Evolutionary conservation across 768 basidiomycete species (phyloP), one percentile per base, ranked within the genome.

Genomic region (Hericium rajendrae): DNA sequence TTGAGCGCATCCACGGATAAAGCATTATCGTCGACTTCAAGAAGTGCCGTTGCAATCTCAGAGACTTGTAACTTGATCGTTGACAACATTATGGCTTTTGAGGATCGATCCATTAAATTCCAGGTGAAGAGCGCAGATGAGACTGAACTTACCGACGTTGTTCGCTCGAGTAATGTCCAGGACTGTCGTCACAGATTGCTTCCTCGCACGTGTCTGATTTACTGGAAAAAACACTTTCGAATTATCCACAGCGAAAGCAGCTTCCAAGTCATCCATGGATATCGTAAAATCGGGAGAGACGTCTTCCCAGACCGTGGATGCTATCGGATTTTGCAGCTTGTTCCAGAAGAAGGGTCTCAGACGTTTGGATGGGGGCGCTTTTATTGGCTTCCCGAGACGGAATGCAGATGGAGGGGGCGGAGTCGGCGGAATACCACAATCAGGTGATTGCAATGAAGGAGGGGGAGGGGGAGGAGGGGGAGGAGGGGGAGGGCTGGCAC

Each of bases 331-430:
- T n/a, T 76, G 71, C 4, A 94, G 60, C 63, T 95, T 94, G 61
- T 83, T 86, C 93, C 94, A 95, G 68, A 92, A 92, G 74, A 97
- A 93, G 2, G 94, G 89, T 69, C 88, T 86, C 53, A 91, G 68
- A 50, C 79, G 78, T 64, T 82, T 84, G 2, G 68, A 63, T n/a
- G 84, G 82, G 12, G 74, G 75, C 24, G 65, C 62, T 8, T 67
- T 60, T 59, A 72, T 77, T 22, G 64, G 59, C 53, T 68, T 73
- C 66, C 56, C 54, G 32, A 50, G 40, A 15, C 66, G 69, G 59
- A 72, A 73, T 9, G 71, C 69, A 15, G 72, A 52, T 32, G 62
- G 69, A 37, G 63, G 70, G 15, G 59, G 68, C 2, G 60, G 71
- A 37, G 64, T 69, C 16, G 59, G 68, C 2, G 60, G 71, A 73